A percentile compares a stretch with the other conserved stretches of the same genome.
Evolutionary conservation across 495 filamentous ascomycete genomes (phyloP).

Genomic region (Penicillium herquei): DNA sequence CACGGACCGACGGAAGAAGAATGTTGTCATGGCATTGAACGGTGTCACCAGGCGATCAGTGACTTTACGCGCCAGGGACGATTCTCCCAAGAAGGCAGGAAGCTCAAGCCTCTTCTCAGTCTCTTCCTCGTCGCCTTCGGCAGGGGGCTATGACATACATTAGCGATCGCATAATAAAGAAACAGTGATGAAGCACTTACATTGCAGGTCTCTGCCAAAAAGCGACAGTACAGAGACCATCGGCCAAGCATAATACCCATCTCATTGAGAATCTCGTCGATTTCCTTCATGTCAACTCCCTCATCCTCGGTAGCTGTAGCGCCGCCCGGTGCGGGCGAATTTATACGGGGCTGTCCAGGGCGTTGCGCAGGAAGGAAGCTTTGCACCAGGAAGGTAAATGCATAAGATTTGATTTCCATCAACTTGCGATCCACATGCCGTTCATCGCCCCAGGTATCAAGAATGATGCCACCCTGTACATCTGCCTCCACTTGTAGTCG

Average conservation of each 20-base stretch:
- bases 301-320: constrained; percentile 69
- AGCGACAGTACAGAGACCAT: constrained; percentile 90
- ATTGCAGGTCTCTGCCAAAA: constrained; percentile 79
- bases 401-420: constrained; percentile 94
- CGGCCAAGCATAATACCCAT: constrained; percentile 86
- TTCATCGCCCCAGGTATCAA: constrained; percentile 95
- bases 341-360: constrained; percentile 51
- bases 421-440: constrained; percentile 76
- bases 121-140: constrained; percentile 22
- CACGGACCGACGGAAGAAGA: constrained; percentile 93
- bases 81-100: constrained; percentile 71
- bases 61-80: constrained; percentile 73
- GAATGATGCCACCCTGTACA: constrained; percentile 92
- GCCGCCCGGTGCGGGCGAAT: constrained; percentile 64
- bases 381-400: constrained; percentile 93
- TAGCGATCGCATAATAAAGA: constrained; percentile 18
- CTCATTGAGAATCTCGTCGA: constrained; percentile 82
- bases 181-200: constrained; percentile 45
- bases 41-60: constrained; percentile 66
- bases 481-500: constrained; percentile 90
- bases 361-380: constrained; percentile 78
- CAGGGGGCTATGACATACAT: constrained; percentile 16
- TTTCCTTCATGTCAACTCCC: constrained; percentile 90
- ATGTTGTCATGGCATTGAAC: constrained; percentile 86
- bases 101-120: constrained; percentile 38